Percentiles rank a stretch among this genome's conserved stretches.
Evolutionary conservation across 768 basidiomycete genomes (phyloP).

Genomic region (Termitomyces sp.): DNA sequence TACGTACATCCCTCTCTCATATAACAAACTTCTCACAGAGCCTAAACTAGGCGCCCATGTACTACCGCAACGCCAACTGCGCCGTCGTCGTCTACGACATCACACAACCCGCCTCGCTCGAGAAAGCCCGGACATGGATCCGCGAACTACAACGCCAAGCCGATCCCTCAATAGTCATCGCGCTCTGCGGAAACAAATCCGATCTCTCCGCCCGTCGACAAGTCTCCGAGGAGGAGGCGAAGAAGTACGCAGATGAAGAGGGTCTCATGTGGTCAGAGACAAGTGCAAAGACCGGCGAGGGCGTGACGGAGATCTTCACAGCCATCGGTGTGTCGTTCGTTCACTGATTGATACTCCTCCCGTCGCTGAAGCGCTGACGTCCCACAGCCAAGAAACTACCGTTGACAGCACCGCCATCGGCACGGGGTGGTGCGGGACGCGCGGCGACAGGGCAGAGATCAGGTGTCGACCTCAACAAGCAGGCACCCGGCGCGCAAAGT

Average conservation of each 20-base stretch:
- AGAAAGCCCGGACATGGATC: slow-evolving; percentile 96
- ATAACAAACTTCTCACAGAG: not conserved
- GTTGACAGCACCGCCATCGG: slow-evolving; percentile 65
- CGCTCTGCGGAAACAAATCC: slow-evolving; percentile 93
- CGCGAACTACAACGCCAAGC: slow-evolving; percentile 95
- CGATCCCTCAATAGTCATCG: slow-evolving; percentile 94
- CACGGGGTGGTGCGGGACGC: slow-evolving; percentile 50
- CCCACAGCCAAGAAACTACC: slow-evolving; percentile 81
- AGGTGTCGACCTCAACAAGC: slow-evolving; percentile 82
- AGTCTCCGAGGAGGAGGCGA: slow-evolving; percentile 82
- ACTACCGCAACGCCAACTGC: slow-evolving; percentile 92
- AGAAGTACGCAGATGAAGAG: slow-evolving; percentile 91
- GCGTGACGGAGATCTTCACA: slow-evolving; percentile 81
- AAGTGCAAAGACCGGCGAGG: slow-evolving; percentile 85
- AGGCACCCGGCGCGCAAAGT: slow-evolving; percentile 40
- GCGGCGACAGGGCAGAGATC: slow-evolving; percentile 48
- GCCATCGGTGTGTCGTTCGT: slow-evolving; percentile 59
- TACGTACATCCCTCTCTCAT: slow-evolving; percentile 25
- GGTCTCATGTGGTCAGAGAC: slow-evolving; percentile 92
- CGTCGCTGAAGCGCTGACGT: slow-evolving; percentile 7
- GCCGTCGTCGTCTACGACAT: slow-evolving; percentile 97
- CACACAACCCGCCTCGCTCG: slow-evolving; percentile 84
- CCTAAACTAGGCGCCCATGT: slow-evolving; percentile 76
- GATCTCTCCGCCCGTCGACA: slow-evolving; percentile 84
- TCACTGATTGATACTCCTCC: not conserved